Base-by-base conservation (phyloP, 2,329 filamentous ascomycete species). In the Aspergillus hiratsukae region DNA sequence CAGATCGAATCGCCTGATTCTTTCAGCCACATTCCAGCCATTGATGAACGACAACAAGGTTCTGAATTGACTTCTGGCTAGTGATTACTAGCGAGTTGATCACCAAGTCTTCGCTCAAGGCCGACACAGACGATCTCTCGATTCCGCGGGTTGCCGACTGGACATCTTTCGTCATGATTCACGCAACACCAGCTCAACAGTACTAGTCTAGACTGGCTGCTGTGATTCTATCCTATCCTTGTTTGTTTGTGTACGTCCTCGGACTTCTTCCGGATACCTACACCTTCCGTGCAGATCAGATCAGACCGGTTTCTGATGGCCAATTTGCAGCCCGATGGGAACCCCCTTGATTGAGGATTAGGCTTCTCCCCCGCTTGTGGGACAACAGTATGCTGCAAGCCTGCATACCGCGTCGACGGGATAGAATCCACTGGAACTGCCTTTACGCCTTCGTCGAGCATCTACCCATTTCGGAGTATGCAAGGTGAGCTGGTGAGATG, bases 111-210 rank as follows among this genome's bases (percentile, higher is more conserved):
- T 37, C 31, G 17, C 5, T 2, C 17, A 37, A 37, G 17, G 31
- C 31, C 31, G 31, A 17, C 31, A 3, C 14, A 37, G 31, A 37
- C 31, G 14, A 17, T 37, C 14, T 37, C 14, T 37, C 31, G 31
- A 37, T 56, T 54, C 58, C 55, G 58, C 48, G 41, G 52, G 41
- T 49, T 53, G 58, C 58, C 58, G 55, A 55, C 43, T 57, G 54
- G 52, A 25, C 51, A 46, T 46, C 43, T 11, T 19, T 7, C 11
- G 4, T 27, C 43, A 43, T 21, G 40, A 43, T 7, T 43, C 40
- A 46, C 43, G 43, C 21, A 46, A 46, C 43, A 46, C 21, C 43
- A 46, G 11, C 21, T n/a, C 43, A 25, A 46, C 11, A 46, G 23
- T 23, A 23, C 23, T 23, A 23, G 10, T 14, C 43, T 25, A 25